A percentile compares a stretch with the other conserved stretches of the same genome.
Conservation (phyloP, 495 filamentous ascomycete species). For the Penicillium ucsense region DNA sequence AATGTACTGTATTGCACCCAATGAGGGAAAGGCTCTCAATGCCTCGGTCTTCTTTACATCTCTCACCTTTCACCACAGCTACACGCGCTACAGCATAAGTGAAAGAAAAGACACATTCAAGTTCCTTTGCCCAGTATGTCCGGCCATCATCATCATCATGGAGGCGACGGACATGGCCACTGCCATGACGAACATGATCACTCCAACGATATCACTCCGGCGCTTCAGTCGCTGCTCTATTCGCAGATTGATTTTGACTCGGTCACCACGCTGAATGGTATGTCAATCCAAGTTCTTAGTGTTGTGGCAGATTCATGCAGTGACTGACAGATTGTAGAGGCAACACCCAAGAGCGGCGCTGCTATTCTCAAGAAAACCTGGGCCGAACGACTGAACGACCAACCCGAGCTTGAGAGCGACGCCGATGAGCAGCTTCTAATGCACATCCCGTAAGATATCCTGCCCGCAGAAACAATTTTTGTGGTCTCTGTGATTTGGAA, state of each 20-base stretch:
- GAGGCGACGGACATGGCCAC: slow-evolving; percentile 32
- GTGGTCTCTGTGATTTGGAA: too few species aligned
- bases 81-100: too few species aligned
- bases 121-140: slow-evolving; percentile 20
- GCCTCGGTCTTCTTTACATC: too few species aligned
- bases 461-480: not conserved
- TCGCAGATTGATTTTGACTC: slow-evolving; percentile 82
- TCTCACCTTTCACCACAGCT: too few species aligned
- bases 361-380: slow-evolving; percentile 84
- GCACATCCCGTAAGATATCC: slow-evolving; percentile 66
- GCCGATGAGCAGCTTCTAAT: slow-evolving; percentile 91
- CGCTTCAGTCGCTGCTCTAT: slow-evolving; percentile 79
- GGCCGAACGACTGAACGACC: slow-evolving; percentile 59
- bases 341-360: slow-evolving; percentile 52
- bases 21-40: too few species aligned
- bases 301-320: not conserved
- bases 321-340: slow-evolving; percentile 32
- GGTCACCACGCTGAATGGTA: slow-evolving; percentile 75
- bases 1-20: too few species aligned
- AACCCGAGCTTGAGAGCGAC: slow-evolving; percentile 72
- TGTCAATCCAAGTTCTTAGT: not conserved
- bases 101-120: too few species aligned
- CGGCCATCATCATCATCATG: slow-evolving; percentile 34
- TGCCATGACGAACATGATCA: slow-evolving; percentile 58
- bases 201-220: slow-evolving; percentile 83